Base-by-base conservation (phyloP, 805 yeast species). In the Metschnikowia arizonensis region DNA sequence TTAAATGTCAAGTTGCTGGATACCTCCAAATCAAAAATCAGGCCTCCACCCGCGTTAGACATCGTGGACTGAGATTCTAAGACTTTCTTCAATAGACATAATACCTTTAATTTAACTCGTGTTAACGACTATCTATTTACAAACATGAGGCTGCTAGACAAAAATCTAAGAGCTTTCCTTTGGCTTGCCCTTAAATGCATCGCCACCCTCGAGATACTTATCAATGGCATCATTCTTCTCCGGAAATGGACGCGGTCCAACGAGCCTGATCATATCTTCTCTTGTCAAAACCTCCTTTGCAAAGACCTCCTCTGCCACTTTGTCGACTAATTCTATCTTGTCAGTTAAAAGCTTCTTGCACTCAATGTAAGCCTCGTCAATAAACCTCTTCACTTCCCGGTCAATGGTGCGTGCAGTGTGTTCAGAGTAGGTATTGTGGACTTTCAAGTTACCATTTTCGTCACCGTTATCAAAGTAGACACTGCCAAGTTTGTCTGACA, bases 151-250 rank as follows among this genome's bases (percentile, higher is more conserved):
- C 36, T 30, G 32, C 10, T 26, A 8, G 35, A 14, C 4, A n/a
- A 19, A 10, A 17, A 8, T 4, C 40, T 37, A 30, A 7, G 34
- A 12, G 11, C 21, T 26, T 21, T 11, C 28, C 35, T 50, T 45
- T 23, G 69, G 65, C 49, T 57, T 59, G 4, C 69, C 66, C 53
- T 66, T 68, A 54, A 66, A 66, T 8, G 74, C 72, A 54, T 69
- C 74, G 28, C 56, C 57, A 5, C 72, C 72, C 55, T 78, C 86
- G 49, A 90, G 69, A 59, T 90, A 90, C 62, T 87, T 88, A 64
- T 88, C 96, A 65, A 90, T 89, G 1, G 96, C 96, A 60, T 85
- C 95, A 58, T 85, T 85, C 61, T 80, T 76, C 59, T 85, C 88
- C 12, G 82, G 79, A 72, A 82, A 85, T 32, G 90, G 90, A 56